Percentiles rank a stretch among this genome's conserved stretches.
Conservation (phyloP, 306 rosid genomes). For the Cucumis hystrix region DNA sequence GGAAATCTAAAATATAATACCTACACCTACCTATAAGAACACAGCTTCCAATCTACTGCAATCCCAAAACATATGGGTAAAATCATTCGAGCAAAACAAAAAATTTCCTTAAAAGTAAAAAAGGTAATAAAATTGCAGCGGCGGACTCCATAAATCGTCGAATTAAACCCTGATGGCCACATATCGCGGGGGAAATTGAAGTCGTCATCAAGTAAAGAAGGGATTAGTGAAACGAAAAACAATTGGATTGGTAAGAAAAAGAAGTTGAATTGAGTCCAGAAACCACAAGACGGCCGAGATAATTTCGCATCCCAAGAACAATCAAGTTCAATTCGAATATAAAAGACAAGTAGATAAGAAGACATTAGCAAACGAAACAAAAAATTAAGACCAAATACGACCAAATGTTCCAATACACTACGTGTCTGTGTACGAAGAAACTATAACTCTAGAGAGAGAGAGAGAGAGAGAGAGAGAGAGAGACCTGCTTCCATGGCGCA, state of each 20-base stretch:
- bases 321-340: neutral
- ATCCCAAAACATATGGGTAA: neutral
- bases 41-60: neutral
- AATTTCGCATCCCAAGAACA: constrained; percentile 6
- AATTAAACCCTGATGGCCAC: neutral
- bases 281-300: neutral
- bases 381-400: neutral
- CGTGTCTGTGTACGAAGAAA: constrained; percentile 5
- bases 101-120: neutral
- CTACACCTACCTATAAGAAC: neutral
- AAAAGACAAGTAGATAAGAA: neutral
- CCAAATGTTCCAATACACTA: constrained; percentile 7
- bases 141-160: neutral
- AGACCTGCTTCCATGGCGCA: constrained; percentile 43
- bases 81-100: neutral
- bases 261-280: neutral
- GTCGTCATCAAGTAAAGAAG: neutral
- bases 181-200: neutral
- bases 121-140: neutral
- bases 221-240: neutral
- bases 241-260: neutral
- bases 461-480: constrained; percentile 6
- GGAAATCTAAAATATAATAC: neutral
- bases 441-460: constrained; percentile 5
- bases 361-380: neutral